Conservation (phyloP, 2,329 filamentous ascomycete genomes). For the Nannizzia gypsea region DNA sequence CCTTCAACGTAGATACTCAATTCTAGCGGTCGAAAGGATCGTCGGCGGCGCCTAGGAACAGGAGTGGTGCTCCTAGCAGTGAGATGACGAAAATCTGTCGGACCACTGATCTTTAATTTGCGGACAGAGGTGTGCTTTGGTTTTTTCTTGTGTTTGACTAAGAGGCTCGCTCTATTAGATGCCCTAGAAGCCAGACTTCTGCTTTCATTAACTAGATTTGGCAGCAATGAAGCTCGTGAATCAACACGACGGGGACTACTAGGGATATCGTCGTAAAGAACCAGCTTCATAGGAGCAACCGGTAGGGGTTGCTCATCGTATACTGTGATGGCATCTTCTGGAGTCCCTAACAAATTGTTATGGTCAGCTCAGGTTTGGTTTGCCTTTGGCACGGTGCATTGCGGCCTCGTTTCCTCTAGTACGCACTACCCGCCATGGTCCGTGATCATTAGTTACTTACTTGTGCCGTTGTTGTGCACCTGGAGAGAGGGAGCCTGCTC, state of each 20-base stretch:
- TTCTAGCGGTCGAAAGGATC: constrained; percentile 33
- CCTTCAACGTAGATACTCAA: constrained; percentile 36
- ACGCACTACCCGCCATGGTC: no score
- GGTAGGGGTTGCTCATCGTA: constrained; percentile 37
- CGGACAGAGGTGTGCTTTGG: constrained; percentile 19
- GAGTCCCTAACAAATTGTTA: constrained; percentile 13
- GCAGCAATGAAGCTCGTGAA: constrained; percentile 25
- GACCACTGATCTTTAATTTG: constrained; percentile 32
- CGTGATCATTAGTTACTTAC: background rate
- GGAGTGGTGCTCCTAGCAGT: constrained; percentile 6
- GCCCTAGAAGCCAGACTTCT: constrained; percentile 28
- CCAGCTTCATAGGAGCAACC: constrained; percentile 36
- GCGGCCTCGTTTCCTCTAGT: no score
- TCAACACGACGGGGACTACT: constrained; percentile 21
- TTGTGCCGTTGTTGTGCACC: constrained; percentile 9
- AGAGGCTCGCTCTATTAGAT: constrained; percentile 32
- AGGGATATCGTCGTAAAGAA: constrained; percentile 32
- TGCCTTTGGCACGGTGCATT: no score
- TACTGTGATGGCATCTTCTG: constrained; percentile 35
- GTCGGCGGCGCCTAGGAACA: constrained; percentile 8
- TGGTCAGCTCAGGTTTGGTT: background rate
- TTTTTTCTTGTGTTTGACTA: constrained; percentile 25
- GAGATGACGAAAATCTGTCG: constrained; percentile 32
- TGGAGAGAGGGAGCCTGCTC: constrained; percentile 18
- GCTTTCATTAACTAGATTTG: constrained; percentile 31